Conservation (phyloP, 192 early-diverging fungal species). For the Glomus cerebriforme region DNA sequence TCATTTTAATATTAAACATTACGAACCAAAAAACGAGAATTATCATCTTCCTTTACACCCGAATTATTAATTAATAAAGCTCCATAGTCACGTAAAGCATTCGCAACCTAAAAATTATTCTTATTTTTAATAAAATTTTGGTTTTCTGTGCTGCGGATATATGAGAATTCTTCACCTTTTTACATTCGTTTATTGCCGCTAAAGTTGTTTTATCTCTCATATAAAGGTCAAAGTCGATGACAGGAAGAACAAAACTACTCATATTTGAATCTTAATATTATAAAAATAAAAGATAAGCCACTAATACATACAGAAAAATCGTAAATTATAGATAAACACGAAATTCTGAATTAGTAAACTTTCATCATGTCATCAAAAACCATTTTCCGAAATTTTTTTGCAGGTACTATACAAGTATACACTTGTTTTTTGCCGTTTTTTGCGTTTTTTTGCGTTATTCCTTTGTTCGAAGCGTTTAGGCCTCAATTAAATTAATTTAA, state of each 20-base stretch:
- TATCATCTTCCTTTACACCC: constrained; percentile 57
- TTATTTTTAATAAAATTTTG: neutral
- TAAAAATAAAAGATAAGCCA: too few species aligned
- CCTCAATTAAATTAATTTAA: neutral
- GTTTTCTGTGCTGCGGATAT: neutral
- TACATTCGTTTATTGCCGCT: constrained; percentile 56
- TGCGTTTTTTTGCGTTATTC: neutral
- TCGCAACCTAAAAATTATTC: constrained; percentile 47
- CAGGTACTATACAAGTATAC: neutral
- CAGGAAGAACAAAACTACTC: neutral
- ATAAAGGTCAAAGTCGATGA: constrained; percentile 60
- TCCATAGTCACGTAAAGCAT: constrained; percentile 63
- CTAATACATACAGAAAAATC: too few species aligned
- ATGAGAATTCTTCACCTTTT: constrained; percentile 42
- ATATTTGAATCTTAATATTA: neutral
- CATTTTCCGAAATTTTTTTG: neutral
- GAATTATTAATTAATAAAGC: constrained; percentile 67
- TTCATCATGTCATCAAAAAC: neutral
- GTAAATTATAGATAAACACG: too few species aligned
- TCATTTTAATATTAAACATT: neutral
- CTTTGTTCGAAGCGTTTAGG: neutral
- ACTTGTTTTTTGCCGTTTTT: too few species aligned
- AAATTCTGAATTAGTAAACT: too few species aligned
- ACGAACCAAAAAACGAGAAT: constrained; percentile 42
- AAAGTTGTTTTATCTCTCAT: constrained; percentile 52